phyloP scores from a whole-genome alignment of 2,329 filamentous ascomycete species.

The Aspergillus neotritici region DNA sequence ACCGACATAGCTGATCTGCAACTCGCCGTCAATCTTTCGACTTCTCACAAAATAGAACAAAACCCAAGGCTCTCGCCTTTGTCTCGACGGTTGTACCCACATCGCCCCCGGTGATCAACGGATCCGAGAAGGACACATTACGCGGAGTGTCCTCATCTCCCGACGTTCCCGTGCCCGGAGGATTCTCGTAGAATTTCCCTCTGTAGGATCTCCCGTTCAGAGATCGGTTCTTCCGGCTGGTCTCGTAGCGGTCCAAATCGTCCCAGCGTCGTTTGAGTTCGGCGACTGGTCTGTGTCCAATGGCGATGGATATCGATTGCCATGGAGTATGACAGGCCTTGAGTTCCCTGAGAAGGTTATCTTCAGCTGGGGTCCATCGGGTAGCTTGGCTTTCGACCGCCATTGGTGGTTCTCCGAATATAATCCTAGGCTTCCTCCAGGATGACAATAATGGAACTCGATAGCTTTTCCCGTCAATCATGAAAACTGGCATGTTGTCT shows the following conservation, averaged over 20 bases:
- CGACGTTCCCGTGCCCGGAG: no score
- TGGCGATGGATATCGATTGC: slow-evolving; percentile 18
- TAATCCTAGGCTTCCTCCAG: no score
- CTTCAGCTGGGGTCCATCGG: slow-evolving; percentile 19
- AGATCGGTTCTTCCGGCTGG: no score
- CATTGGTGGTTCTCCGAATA: no score
- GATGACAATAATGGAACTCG: no score
- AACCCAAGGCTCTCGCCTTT: not conserved
- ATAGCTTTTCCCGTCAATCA: no score
- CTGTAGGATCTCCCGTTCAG: no score
- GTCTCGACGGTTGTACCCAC: slow-evolving; percentile 8
- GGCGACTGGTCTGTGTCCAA: slow-evolving; percentile 18
- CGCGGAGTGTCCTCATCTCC: slow-evolving; percentile 2
- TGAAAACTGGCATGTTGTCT: no score
- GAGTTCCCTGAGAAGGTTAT: slow-evolving; percentile 16
- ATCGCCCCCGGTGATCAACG: slow-evolving; percentile 8
- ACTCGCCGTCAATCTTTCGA: no score
- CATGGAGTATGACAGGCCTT: slow-evolving; percentile 17
- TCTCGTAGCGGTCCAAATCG: not conserved
- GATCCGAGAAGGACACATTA: slow-evolving; percentile 15
- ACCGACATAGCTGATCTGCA: no score
- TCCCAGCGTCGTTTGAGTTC: slow-evolving; percentile 22
- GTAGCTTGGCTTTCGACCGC: no score
- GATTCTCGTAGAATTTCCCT: no score
- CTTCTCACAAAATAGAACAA: not conserved